phyloP scores from a whole-genome alignment of 495 filamentous ascomycete species.

The Aspergillus affinis region DNA sequence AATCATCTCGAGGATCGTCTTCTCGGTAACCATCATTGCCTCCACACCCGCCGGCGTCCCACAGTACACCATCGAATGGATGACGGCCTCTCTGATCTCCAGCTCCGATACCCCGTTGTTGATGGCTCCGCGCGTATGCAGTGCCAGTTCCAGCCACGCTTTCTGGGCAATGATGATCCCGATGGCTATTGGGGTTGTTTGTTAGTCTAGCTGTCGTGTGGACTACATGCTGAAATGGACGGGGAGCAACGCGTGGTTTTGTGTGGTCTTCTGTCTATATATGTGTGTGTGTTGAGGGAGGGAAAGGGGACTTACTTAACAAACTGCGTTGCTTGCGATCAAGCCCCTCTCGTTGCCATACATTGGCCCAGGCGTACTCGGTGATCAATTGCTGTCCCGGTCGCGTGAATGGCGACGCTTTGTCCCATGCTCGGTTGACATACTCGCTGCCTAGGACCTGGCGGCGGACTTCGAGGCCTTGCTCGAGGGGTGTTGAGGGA shows the following conservation, averaged over 20 bases:
- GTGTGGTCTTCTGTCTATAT: no score
- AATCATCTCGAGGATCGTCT: background rate
- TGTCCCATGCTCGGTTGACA: conserved; percentile 29
- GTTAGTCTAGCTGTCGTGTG: background rate
- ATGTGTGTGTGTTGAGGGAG: no score
- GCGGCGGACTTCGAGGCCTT: conserved; percentile 52
- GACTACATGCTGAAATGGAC: no score
- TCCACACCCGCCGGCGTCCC: conserved; percentile 46
- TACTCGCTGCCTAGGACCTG: conserved; percentile 41
- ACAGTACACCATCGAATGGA: conserved; percentile 47
- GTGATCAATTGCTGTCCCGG: conserved; percentile 43
- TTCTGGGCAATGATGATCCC: conserved; percentile 51
- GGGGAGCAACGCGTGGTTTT: no score
- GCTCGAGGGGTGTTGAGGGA: conserved; percentile 43
- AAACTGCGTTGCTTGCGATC: conserved; percentile 46
- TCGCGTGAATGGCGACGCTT: conserved; percentile 32
- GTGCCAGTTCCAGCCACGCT: conserved; percentile 44
- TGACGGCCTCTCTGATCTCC: conserved; percentile 52
- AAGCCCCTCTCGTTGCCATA: conserved; percentile 51
- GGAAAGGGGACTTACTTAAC: conserved; percentile 29
- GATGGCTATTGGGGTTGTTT: conserved; percentile 16
- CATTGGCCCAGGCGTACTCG: conserved; percentile 48
- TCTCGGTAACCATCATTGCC: background rate
- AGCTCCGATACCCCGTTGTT: conserved; percentile 48
- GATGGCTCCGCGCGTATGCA: conserved; percentile 50